phyloP scores from a whole-genome alignment of 2,329 filamentous ascomycete genomes.

The Talaromyces sp. region DNA sequence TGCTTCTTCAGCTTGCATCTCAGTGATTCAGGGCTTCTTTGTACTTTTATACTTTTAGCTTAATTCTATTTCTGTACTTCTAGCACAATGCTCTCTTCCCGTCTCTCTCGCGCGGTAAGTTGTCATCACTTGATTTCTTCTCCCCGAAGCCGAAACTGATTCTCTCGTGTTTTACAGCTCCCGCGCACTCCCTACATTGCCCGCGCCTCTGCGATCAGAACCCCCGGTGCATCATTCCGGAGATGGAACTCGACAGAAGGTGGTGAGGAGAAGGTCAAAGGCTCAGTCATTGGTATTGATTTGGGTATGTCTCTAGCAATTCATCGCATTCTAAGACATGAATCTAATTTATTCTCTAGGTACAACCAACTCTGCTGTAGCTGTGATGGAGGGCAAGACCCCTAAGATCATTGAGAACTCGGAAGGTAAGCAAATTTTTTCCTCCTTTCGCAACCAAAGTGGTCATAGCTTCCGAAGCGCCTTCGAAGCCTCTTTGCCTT shows the following conservation, averaged over 20 bases:
- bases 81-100: slow-evolving; percentile 66
- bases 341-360: slow-evolving; percentile 40
- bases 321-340: neutral
- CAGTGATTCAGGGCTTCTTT: slow-evolving; percentile 12
- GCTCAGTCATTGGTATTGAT: slow-evolving; percentile 96
- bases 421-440: slow-evolving; percentile 62
- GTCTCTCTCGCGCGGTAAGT: slow-evolving; percentile 73
- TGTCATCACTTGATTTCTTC: slow-evolving; percentile 4
- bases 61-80: slow-evolving; percentile 29
- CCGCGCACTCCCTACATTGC: slow-evolving; percentile 70
- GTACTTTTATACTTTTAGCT: slow-evolving; percentile 19
- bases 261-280: slow-evolving; percentile 77
- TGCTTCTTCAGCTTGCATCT: slow-evolving; percentile 13
- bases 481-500: neutral
- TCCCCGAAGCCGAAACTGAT: slow-evolving; percentile 11
- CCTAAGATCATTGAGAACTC: slow-evolving; percentile 97
- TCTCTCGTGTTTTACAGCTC: slow-evolving; percentile 52
- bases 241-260: slow-evolving; percentile 49
- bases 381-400: slow-evolving; percentile 93
- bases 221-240: slow-evolving; percentile 69
- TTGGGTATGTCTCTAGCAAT: slow-evolving; percentile 62
- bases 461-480: slow-evolving; percentile 16
- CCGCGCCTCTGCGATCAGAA: slow-evolving; percentile 66
- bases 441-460: neutral
- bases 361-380: slow-evolving; percentile 96